phyloP scores from a whole-genome alignment of 2,329 filamentous ascomycete species.

The Colletotrichum incanum region DNA sequence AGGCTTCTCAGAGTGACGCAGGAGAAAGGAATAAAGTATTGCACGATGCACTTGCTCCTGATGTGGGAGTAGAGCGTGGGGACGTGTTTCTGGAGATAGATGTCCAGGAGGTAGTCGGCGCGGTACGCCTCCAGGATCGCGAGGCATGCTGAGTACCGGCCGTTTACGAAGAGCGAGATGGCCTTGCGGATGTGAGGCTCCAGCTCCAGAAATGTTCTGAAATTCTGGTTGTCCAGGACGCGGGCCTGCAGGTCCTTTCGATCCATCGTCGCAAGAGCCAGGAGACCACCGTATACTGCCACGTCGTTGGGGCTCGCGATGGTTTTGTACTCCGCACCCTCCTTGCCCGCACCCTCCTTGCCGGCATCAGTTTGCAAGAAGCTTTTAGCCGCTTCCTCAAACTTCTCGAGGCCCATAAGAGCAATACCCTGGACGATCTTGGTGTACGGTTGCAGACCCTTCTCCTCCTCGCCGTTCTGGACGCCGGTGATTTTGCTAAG shows the following conservation, averaged over 20 bases:
- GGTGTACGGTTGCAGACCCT: slow-evolving; percentile 66
- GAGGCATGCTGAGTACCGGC: slow-evolving; percentile 89
- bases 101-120: slow-evolving; percentile 90
- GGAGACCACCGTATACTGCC: slow-evolving; percentile 91
- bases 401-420: slow-evolving; percentile 63
- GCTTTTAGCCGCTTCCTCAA: slow-evolving; percentile 75
- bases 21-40: slow-evolving; percentile 93
- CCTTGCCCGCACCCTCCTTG: slow-evolving; percentile 55
- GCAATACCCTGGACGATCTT: slow-evolving; percentile 68
- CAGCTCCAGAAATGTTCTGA: slow-evolving; percentile 90
- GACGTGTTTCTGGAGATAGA: slow-evolving; percentile 86
- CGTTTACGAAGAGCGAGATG: slow-evolving; percentile 89
- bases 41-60: slow-evolving; percentile 91
- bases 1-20: slow-evolving; percentile 87
- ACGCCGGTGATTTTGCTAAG: slow-evolving; percentile 75
- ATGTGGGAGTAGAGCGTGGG: slow-evolving; percentile 80
- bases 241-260: slow-evolving; percentile 80
- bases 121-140: slow-evolving; percentile 86
- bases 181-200: slow-evolving; percentile 96
- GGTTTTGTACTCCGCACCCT: slow-evolving; percentile 72
- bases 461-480: slow-evolving; percentile 62
- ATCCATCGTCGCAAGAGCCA: slow-evolving; percentile 91
- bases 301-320: slow-evolving; percentile 89
- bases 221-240: slow-evolving; percentile 85
- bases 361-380: slow-evolving; percentile 76